Percentiles rank a stretch among this genome's conserved stretches.
Evolutionary conservation across 495 filamentous ascomycete species (phyloP).

Genomic region (Trichoderma erinaceum): DNA sequence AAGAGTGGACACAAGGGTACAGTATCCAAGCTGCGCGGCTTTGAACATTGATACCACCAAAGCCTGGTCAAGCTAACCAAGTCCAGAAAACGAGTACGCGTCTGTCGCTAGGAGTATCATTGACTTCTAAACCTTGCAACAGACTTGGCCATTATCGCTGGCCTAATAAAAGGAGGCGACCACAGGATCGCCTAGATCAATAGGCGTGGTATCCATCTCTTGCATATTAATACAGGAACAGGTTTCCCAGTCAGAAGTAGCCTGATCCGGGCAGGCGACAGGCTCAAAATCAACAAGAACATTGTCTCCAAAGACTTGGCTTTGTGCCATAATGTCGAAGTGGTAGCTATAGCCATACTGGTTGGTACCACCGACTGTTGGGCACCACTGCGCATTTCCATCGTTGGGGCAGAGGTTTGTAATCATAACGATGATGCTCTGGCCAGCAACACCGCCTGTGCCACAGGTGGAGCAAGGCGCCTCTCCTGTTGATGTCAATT

Average conservation of each 20-base stretch:
- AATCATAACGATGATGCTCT: constrained; percentile 38
- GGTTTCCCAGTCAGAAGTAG: constrained; percentile 2
- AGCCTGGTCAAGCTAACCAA: too few relatives aligned
- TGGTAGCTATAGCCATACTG: constrained; percentile 37
- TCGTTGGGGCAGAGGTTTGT: constrained; percentile 37
- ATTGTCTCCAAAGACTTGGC: constrained; percentile 33
- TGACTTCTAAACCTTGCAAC: background rate
- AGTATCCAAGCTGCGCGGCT: too few relatives aligned
- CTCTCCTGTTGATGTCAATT: constrained; percentile 33
- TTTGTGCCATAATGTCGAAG: constrained; percentile 39
- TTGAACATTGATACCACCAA: too few relatives aligned
- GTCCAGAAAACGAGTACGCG: too few relatives aligned
- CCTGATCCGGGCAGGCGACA: constrained; percentile 27
- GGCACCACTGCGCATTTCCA: constrained; percentile 38
- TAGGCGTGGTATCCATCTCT: constrained; percentile 4
- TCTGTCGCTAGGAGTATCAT: background rate
- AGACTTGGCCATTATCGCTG: background rate
- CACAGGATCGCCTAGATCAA: background rate
- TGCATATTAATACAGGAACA: background rate
- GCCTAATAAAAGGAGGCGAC: background rate
- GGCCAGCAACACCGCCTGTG: constrained; percentile 28
- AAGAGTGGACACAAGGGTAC: too few relatives aligned
- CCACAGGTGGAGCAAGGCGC: constrained; percentile 30
- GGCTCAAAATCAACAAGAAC: constrained; percentile 33
- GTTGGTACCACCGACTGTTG: constrained; percentile 26